Evolutionary conservation across 176 grass and related monocot species (phyloP).

Genomic region (Aegilops tauschii): DNA sequence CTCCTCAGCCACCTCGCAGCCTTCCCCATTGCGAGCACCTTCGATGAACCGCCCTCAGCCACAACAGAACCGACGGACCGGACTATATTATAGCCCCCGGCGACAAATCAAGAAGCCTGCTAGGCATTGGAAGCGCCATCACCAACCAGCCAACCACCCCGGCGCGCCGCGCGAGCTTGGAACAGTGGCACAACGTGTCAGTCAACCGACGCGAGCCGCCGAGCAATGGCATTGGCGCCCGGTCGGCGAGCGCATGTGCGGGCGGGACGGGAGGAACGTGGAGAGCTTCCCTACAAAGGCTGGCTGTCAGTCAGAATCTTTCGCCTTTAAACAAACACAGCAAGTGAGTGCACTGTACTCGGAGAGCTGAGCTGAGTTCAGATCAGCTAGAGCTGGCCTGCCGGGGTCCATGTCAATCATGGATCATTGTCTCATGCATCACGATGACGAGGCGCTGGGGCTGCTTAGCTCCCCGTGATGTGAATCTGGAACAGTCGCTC

Average conservation of each 20-base stretch:
- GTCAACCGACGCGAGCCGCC: conserved; percentile 9
- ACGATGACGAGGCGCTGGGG: no score
- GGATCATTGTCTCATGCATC: not conserved
- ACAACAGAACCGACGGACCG: not conserved
- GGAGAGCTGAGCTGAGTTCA: not conserved
- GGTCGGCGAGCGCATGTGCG: conserved; percentile 24
- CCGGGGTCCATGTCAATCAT: conserved; percentile 24
- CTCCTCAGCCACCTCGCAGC: conserved; percentile 73
- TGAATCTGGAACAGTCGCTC: no score
- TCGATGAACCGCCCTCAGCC: not conserved
- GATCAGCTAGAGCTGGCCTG: not conserved
- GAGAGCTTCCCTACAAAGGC: conserved; percentile 1
- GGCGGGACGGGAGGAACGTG: conserved; percentile 31
- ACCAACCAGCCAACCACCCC: conserved; percentile 20
- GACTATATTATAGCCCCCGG: conserved; percentile 5
- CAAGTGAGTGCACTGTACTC: conserved; percentile 7
- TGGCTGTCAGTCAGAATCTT: conserved; percentile 27
- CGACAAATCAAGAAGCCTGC: not conserved
- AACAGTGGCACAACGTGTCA: not conserved
- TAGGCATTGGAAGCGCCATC: not conserved
- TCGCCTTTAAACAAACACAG: conserved; percentile 18
- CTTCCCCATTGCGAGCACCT: conserved; percentile 55
- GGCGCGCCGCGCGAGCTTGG: not conserved
- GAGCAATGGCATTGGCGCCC: conserved; percentile 22
- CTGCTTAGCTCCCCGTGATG: no score